phyloP scores from a whole-genome alignment of 164 flowering plant genomes.

The Umbellularia californica region DNA sequence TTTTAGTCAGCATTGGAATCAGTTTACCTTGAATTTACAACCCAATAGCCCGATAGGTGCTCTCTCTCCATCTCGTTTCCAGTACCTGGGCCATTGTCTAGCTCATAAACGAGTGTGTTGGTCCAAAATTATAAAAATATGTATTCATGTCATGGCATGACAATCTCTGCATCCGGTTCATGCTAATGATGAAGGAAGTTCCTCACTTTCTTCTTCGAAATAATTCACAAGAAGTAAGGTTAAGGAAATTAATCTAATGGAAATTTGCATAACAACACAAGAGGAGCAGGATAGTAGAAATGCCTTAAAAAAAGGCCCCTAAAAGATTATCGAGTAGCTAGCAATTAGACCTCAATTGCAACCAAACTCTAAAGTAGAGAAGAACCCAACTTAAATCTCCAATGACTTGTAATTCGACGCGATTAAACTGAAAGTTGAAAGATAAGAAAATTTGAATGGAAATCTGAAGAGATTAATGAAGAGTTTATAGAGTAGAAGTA shows the following conservation, averaged over 20 bases:
- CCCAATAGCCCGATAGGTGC: slow-evolving; percentile 43
- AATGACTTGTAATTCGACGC: too few relatives aligned
- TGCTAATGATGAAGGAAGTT: slow-evolving; percentile 2
- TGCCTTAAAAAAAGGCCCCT: not conserved
- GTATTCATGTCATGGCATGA: slow-evolving; percentile 47
- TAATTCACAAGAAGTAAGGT: too few relatives aligned
- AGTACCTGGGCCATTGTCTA: slow-evolving; percentile 37
- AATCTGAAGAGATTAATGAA: not conserved
- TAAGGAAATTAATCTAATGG: too few relatives aligned
- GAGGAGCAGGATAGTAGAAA: not conserved
- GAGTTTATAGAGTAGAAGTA: too few relatives aligned
- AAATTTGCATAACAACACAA: too few relatives aligned
- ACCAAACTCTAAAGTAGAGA: not conserved
- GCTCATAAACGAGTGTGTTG: slow-evolving; percentile 40
- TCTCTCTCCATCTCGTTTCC: slow-evolving; percentile 32
- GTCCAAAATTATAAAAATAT: slow-evolving; percentile 44
- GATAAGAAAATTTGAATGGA: not conserved
- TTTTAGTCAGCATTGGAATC: slow-evolving; percentile 44
- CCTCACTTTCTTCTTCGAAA: not conserved
- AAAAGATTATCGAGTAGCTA: not conserved
- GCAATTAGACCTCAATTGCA: not conserved
- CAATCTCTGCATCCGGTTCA: slow-evolving; percentile 37
- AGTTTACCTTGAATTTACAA: slow-evolving; percentile 39
- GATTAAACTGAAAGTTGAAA: not conserved
- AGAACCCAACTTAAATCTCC: not conserved